Evolutionary conservation across 371 early-diverging fungal species (phyloP), one percentile per base, ranked within the genome.

Genomic region (Mortierella sp.): DNA sequence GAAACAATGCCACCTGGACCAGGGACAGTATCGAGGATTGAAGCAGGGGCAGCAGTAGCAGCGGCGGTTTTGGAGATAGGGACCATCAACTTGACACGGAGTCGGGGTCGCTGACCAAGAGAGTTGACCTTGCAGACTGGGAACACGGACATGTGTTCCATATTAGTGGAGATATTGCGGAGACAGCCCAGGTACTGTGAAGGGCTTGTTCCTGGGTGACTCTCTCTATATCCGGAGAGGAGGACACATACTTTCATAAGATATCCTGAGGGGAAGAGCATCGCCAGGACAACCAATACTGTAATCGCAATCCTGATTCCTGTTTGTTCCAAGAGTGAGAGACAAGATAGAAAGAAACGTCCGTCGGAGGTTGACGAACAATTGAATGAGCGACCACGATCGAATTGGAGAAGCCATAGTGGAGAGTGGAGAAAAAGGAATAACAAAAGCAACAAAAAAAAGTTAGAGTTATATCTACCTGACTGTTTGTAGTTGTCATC

Each of bases 241-340:
- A 91, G 84, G 13, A 92, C 89, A 50, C 90, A 88, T 31, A 83
- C 72, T 74, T 92, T 92, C 93, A 92, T 92, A 34, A 92, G 60
- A 45, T 88, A 88, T 34, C 91, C 90, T 80, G 84, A 80, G 21
- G 81, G 80, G 34, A 75, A 80, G 19, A 90, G 77, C 76, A 89
- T 42, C 34, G 83, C 74, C 24, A 90, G 70, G 2, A 89, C 83
- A 16, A 90, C 72, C 2, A 89, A 68, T 0, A 84, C 77, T 14
- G 91, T 91, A 63, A 87, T 81, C 9, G 84, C 73, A 47, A 88
- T 65, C 34, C 88, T 81, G 31, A 84, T 79, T 9, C 78, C 90
- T 90, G 68, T 71, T 65, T 13, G 42, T 5, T 38, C 42, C 28
- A 4, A 63, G 1, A 31, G 31, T 63, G 7, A 50, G 16, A 50